Base-by-base conservation (phyloP, 169 alveolate species). In the Eimeria acervulina region DNA sequence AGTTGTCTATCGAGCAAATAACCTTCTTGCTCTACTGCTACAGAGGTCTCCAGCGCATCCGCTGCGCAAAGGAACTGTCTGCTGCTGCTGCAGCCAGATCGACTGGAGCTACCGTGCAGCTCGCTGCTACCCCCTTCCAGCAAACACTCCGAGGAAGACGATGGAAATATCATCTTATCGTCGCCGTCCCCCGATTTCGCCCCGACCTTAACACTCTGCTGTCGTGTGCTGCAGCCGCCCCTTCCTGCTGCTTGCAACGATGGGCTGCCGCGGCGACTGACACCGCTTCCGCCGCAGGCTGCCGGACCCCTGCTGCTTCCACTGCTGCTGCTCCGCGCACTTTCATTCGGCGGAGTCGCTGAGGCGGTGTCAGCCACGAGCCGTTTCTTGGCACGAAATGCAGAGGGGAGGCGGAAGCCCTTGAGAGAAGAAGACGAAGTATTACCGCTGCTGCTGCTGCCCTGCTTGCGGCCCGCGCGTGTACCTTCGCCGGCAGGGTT, bases 391-490 rank as follows among this genome's bases (percentile, higher is more conserved):
- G 31, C 2, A 40, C 93, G 93, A 61, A 87, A 87, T 68, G 93
- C 93, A 42, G 81, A 87, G 38, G 93, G 93, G 15, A 87, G 93
- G 17, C 81, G 93, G 66, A 87, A 87, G 42, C 93, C 66, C 61
- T 51, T 87, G 21, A 28, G 81, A 26, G 93, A 40, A 33, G 93
- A 87, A 21, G 93, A 36, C 55, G 93, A 61, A 40, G 72, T 63
- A 52, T 7, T 89, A n/a, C 47, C 15, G 33, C 87, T 68, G 76
- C 55, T 47, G 87, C 95, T 66, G 85, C 38, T 51, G 78, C 92
- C 55, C 40, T 28, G 28, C 2, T 63, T 61, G 94, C 83, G 31
- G 93, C 76, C 19, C 28, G 59, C 40, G 0, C 78, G 47, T 21
- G 70, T 55, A 19, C 76, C 44, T 47, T 84, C 76, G 52, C 21